Evolutionary conservation across 1,284 basidiomycete genomes (phyloP).

Genomic region (Moesziomyces sp.): DNA sequence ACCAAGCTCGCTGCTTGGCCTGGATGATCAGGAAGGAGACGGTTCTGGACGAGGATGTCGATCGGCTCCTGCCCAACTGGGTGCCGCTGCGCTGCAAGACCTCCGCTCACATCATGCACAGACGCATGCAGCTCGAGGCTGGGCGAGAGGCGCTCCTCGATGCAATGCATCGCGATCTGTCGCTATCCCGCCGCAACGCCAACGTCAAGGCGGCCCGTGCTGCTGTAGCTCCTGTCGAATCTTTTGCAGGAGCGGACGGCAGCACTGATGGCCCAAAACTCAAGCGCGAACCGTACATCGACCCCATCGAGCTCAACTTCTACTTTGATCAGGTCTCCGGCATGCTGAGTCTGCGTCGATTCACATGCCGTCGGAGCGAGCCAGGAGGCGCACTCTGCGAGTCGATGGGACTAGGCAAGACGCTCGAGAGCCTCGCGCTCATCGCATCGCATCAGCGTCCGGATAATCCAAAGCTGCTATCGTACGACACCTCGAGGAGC

Average conservation of each 20-base stretch:
- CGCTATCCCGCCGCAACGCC: conserved; percentile 24
- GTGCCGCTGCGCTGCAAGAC: conserved; percentile 34
- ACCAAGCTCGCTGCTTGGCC: conserved; percentile 45
- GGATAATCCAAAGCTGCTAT: conserved; percentile 17
- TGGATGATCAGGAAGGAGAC: conserved; percentile 50
- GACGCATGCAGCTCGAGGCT: conserved; percentile 29
- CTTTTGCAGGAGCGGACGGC: not conserved
- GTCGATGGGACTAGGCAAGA: conserved; percentile 55
- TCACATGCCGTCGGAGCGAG: conserved; percentile 35
- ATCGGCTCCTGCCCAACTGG: conserved; percentile 41
- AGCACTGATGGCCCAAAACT: not conserved
- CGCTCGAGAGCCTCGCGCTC: conserved; percentile 45
- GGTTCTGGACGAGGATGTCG: conserved; percentile 28
- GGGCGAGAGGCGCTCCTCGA: conserved; percentile 27
- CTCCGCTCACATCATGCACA: conserved; percentile 9
- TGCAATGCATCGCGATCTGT: conserved; percentile 23
- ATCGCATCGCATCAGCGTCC: conserved; percentile 46
- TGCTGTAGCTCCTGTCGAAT: not conserved
- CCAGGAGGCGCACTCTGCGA: conserved; percentile 56
- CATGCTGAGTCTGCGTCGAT: conserved; percentile 36
- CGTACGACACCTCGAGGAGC: conserved; percentile 41
- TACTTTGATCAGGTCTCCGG: conserved; percentile 51
- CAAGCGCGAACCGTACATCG: conserved; percentile 41
- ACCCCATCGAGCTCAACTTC: conserved; percentile 24
- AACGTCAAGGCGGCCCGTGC: conserved; percentile 24